Conservation (phyloP, 1,284 basidiomycete genomes). For the Hemileia vastatrix region DNA sequence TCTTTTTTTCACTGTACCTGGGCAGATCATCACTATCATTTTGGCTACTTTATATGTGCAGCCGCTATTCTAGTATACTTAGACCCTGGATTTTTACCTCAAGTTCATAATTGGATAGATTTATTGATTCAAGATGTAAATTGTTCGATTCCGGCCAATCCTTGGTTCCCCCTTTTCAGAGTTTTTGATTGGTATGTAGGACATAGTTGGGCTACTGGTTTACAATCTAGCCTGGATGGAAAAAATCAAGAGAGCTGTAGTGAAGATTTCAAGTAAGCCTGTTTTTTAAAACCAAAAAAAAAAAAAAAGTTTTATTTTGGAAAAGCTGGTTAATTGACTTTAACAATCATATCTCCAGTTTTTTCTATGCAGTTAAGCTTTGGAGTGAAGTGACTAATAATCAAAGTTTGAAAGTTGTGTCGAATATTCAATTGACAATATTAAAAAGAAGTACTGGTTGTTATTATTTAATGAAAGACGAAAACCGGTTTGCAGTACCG, state of each 20-base stretch:
- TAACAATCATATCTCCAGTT: too few relatives aligned
- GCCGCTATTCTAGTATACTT: conserved; percentile 23
- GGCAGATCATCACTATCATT: conserved; percentile 26
- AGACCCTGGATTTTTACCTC: conserved; percentile 8
- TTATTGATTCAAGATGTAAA: conserved; percentile 21
- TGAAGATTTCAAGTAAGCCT: conserved; percentile 23
- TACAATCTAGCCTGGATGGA: conserved; percentile 17
- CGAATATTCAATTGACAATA: conserved; percentile 16
- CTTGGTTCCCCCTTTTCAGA: conserved; percentile 18
- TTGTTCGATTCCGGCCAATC: not conserved
- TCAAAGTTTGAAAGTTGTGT: not conserved
- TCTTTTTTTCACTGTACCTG: too few relatives aligned
- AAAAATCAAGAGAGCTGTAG: conserved; percentile 27
- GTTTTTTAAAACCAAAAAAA: too few relatives aligned
- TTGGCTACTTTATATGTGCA: conserved; percentile 22
- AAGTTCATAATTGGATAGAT: conserved; percentile 1
- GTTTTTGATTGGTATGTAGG: conserved; percentile 27
- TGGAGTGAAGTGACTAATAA: conserved; percentile 19
- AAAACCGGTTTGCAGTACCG: not conserved
- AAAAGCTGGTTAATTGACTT: not conserved
- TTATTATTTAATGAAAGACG: conserved; percentile 22
- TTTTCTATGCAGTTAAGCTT: conserved; percentile 20
- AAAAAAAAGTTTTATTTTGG: not conserved
- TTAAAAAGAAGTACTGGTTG: conserved; percentile 13
- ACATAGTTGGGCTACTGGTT: conserved; percentile 24